Percentiles rank a stretch among this genome's conserved stretches.
phyloP scores from a whole-genome alignment of 202 grass and related monocot genomes.

The Brachypodium distachyon region DNA sequence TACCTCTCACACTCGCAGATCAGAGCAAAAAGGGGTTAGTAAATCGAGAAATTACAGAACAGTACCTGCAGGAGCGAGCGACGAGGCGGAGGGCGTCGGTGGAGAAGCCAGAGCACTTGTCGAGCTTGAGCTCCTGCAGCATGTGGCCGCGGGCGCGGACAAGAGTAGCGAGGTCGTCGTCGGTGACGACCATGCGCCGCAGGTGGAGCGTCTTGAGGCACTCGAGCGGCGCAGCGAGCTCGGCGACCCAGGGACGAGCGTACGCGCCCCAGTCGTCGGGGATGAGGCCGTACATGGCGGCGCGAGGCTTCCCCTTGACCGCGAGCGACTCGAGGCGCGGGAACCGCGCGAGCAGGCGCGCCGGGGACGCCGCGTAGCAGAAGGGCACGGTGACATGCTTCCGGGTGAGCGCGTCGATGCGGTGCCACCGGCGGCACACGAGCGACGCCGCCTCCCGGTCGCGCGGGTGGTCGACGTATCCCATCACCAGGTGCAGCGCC shows the following conservation, averaged over 20 bases:
- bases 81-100: constrained; percentile 72
- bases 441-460: constrained; percentile 64
- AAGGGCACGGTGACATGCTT: constrained; percentile 85
- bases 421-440: constrained; percentile 74
- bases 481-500: constrained; percentile 65
- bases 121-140: constrained; percentile 79
- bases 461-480: constrained; percentile 64
- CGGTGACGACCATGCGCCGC: constrained; percentile 70
- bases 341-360: constrained; percentile 55
- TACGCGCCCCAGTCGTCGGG: constrained; percentile 80
- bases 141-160: constrained; percentile 53
- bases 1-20: not conserved
- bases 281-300: constrained; percentile 82
- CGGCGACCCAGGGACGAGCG: constrained; percentile 42
- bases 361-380: constrained; percentile 73
- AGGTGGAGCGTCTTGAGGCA: constrained; percentile 80
- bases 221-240: constrained; percentile 49
- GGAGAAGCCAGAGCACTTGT: constrained; percentile 83
- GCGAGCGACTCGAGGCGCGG: constrained; percentile 71
- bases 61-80: constrained; percentile 67
- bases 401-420: constrained; percentile 63
- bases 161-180: constrained; percentile 58
- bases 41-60: constrained; percentile 21
- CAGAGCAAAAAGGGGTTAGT: not conserved
- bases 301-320: constrained; percentile 85